phyloP scores from a whole-genome alignment of 257 asterid species.

The Solanum chilense region DNA sequence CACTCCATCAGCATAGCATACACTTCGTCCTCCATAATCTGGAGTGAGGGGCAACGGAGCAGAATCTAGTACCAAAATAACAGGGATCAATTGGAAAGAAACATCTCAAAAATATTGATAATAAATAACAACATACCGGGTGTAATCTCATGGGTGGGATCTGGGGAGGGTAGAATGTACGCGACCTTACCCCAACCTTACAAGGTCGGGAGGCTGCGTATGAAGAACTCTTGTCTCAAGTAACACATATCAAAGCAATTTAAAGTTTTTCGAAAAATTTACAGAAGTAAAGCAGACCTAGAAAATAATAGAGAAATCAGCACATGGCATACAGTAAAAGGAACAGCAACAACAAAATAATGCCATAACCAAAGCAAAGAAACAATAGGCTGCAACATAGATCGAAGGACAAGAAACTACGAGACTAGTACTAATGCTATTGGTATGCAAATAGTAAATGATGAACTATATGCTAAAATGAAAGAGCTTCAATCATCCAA shows the following conservation, averaged over 20 bases:
- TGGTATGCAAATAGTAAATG: not conserved
- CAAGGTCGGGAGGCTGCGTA: not conserved
- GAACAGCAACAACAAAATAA: not conserved
- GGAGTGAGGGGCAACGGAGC: constrained; percentile 83
- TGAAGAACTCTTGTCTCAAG: not conserved
- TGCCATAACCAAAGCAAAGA: not conserved
- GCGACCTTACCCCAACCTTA: not conserved
- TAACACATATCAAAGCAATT: not conserved
- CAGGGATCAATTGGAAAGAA: not conserved
- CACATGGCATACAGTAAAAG: not conserved
- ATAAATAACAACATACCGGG: not conserved
- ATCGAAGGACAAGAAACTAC: not conserved
- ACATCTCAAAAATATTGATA: not conserved
- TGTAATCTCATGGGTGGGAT: not conserved
- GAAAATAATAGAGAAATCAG: not conserved
- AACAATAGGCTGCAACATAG: not conserved
- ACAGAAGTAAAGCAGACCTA: not conserved
- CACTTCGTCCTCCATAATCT: constrained; percentile 61
- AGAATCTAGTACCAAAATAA: constrained; percentile 34
- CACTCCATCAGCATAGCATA: constrained; percentile 90
- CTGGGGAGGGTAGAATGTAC: not conserved
- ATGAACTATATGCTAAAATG: not conserved
- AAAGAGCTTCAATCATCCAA: not conserved
- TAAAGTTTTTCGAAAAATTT: not conserved
- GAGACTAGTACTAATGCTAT: not conserved